Evolutionary conservation across 805 yeast species (phyloP).

Genomic region (Saccharomyces eubayanus): DNA sequence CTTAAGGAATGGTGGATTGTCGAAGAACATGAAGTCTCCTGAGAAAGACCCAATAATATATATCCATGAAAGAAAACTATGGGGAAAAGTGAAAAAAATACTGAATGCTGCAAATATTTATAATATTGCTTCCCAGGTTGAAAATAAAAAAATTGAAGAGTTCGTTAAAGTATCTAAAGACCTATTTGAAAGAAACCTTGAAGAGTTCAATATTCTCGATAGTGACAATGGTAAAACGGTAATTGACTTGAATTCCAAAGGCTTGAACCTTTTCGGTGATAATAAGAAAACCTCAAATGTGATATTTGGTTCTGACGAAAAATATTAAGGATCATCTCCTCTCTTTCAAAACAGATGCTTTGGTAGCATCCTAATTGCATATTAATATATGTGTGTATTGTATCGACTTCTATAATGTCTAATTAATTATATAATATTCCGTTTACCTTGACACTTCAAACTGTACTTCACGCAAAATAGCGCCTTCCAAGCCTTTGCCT

Average conservation of each 20-base stretch:
- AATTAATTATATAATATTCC: neutral
- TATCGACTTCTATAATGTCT: neutral
- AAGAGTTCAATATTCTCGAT: neutral
- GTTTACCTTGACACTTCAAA: conserved; percentile 22
- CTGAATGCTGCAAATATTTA: neutral
- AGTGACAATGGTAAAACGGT: neutral
- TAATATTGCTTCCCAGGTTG: neutral
- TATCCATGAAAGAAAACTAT: conserved; percentile 14
- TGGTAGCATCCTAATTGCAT: neutral
- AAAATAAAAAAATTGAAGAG: neutral
- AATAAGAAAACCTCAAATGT: neutral
- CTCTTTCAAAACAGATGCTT: neutral
- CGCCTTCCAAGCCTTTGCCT: conserved; percentile 59
- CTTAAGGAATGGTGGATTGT: conserved; percentile 10
- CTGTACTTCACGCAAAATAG: conserved; percentile 51
- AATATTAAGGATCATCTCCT: neutral
- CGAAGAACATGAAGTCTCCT: conserved; percentile 11
- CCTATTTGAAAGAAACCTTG: neutral
- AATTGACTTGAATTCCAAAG: neutral
- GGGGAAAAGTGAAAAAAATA: conserved; percentile 9
- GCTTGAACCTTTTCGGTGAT: neutral
- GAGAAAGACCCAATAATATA: conserved; percentile 25
- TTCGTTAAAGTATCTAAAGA: neutral
- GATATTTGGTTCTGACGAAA: neutral
- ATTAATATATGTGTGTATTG: neutral